phyloP scores from a whole-genome alignment of 148 eudicot genomes.

The Spergularia marina region DNA sequence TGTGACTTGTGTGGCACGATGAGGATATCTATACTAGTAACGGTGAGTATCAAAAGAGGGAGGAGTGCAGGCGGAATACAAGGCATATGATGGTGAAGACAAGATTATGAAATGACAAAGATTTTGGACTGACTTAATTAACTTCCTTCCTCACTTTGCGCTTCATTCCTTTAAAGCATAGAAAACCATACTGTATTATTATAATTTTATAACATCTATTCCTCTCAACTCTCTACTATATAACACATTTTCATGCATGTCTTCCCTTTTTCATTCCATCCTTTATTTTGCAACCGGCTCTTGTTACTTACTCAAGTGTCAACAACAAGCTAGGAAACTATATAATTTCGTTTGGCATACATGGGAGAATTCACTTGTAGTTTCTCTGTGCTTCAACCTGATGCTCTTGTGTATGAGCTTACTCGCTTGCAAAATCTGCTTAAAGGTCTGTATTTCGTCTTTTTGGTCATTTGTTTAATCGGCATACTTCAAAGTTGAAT shows the following conservation, averaged over 20 bases:
- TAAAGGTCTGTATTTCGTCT: conserved; percentile 25
- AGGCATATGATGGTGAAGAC: conserved; percentile 37
- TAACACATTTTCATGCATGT: neutral
- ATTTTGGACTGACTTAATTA: neutral
- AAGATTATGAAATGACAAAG: conserved; percentile 20
- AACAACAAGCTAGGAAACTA: neutral
- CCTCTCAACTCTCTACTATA: neutral
- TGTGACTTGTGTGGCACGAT: neutral
- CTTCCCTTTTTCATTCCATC: neutral
- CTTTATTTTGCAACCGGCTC: neutral
- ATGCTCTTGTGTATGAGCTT: conserved; percentile 69
- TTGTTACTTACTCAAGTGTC: neutral
- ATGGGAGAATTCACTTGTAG: conserved; percentile 27
- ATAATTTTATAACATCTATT: conserved; percentile 12
- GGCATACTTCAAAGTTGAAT: too few relatives aligned
- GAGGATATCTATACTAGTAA: conserved; percentile 21
- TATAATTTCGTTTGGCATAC: conserved; percentile 27
- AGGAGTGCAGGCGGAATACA: conserved; percentile 42
- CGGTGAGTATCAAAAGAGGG: conserved; percentile 33
- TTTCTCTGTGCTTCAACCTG: conserved; percentile 41
- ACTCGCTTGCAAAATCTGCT: conserved; percentile 58
- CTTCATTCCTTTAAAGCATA: conserved; percentile 53
- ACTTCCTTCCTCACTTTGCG: conserved; percentile 34
- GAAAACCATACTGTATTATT: conserved; percentile 23
- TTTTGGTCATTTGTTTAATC: neutral